phyloP scores from a whole-genome alignment of 2,329 filamentous ascomycete genomes.

The Whalleya microplaca region DNA sequence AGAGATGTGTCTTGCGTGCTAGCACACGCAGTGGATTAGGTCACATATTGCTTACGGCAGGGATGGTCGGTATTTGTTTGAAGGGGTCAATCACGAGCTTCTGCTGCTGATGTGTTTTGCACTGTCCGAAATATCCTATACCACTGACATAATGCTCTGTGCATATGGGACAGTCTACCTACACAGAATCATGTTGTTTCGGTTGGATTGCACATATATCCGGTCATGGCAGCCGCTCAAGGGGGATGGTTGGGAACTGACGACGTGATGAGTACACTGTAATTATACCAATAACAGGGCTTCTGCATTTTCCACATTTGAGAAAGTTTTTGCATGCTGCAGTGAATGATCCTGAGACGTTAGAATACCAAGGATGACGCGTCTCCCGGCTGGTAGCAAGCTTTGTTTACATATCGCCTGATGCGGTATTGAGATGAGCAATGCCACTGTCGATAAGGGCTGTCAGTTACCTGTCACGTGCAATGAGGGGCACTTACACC shows the following conservation, averaged over 20 bases:
- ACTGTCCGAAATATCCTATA: conserved; percentile 11
- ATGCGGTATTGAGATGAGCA: conserved; percentile 25
- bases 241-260: conserved; percentile 30
- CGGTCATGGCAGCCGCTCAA: conserved; percentile 25
- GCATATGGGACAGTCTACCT: conserved; percentile 19
- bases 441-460: conserved; percentile 28
- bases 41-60: conserved; percentile 32
- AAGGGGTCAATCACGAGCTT: conserved; percentile 7
- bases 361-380: conserved; percentile 14
- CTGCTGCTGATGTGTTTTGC: conserved; percentile 12
- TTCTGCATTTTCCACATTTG: conserved; percentile 14
- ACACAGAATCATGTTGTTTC: conserved; percentile 20
- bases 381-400: conserved; percentile 13
- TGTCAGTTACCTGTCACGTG: conserved; percentile 35
- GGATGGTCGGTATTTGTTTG: conserved; percentile 23
- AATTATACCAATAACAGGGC: conserved; percentile 40
- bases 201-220: conserved; percentile 33
- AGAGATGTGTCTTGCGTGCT: conserved; percentile 33
- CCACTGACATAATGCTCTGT: conserved; percentile 13
- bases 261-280: conserved; percentile 41
- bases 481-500: conserved; percentile 8
- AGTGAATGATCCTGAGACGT: background rate
- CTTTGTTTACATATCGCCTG: conserved; percentile 32
- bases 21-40: conserved; percentile 35
- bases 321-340: background rate